These are phyloP conservation scores for Extremus antarcticus DNA, from an alignment of 495 filamentous ascomycete genomes.

Conservation along the genomic window DNA sequence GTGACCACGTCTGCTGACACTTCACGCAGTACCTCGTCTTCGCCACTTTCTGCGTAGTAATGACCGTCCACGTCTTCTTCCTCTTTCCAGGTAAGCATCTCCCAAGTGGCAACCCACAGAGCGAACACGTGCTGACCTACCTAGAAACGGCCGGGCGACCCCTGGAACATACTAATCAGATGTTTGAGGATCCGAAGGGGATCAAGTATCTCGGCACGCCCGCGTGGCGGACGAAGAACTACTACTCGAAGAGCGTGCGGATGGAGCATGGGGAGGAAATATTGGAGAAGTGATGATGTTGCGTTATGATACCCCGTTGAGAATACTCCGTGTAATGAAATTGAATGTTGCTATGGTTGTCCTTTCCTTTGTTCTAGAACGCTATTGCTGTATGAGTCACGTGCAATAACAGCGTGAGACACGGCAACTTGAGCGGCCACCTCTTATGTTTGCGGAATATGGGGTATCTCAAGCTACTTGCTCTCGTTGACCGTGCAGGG, in stretches of 20 bases:
- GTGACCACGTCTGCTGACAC: not conserved
- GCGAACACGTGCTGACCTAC: not conserved
- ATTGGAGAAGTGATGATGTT: not conserved
- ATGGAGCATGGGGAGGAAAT: not conserved
- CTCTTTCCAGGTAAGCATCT: constrained; percentile 53
- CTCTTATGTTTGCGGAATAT: no score
- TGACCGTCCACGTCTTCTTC: constrained; percentile 63
- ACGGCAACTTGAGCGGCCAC: no score
- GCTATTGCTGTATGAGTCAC: no score
- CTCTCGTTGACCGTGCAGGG: no score
- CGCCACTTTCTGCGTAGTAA: constrained; percentile 58
- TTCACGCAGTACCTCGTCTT: constrained; percentile 46
- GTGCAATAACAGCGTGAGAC: no score
- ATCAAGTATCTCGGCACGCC: constrained; percentile 51
- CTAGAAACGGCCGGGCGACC: constrained; percentile 56
- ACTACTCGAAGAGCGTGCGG: not conserved
- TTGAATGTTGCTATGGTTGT: no score
- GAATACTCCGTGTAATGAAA: not conserved
- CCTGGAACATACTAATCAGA: constrained; percentile 58
- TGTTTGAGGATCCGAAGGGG: constrained; percentile 46
- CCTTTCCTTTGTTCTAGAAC: no score
- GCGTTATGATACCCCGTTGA: not conserved
- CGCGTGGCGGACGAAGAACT: constrained; percentile 52
- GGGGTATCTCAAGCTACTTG: no score
- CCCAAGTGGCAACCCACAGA: no score